These are phyloP conservation scores for Choanephora cucurbitarum DNA, from an alignment of 371 early-diverging fungal genomes.

Conservation along the genomic window DNA sequence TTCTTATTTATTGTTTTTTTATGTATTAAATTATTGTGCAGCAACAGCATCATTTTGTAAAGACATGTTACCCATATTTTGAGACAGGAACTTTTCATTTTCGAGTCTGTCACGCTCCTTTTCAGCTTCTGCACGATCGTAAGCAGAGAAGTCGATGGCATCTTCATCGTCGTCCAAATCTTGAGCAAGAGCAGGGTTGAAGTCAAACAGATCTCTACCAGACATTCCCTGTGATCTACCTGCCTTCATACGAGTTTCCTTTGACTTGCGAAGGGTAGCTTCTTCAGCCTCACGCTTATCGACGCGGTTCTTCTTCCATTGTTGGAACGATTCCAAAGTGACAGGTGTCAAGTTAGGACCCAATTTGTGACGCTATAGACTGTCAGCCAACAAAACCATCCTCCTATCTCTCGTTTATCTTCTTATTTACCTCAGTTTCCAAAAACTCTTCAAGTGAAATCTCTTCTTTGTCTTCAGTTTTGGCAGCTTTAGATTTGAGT, in stretches of 20 bases:
- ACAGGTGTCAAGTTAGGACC: constrained; percentile 95
- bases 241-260: constrained; percentile 89
- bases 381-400: no score
- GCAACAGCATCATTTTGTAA: constrained; percentile 19
- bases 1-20: not conserved
- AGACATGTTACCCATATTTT: constrained; percentile 28
- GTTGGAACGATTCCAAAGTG: constrained; percentile 90
- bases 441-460: constrained; percentile 96
- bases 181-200: constrained; percentile 89
- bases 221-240: constrained; percentile 92
- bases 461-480: constrained; percentile 76
- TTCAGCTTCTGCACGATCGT: constrained; percentile 53
- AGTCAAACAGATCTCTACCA: constrained; percentile 97
- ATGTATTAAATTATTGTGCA: constrained; percentile 1
- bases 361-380: constrained; percentile 96
- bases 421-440: constrained; percentile 79
- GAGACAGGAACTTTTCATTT: constrained; percentile 33
- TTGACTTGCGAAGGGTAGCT: constrained; percentile 68
- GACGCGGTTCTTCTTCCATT: constrained; percentile 94
- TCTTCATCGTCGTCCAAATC: constrained; percentile 80
- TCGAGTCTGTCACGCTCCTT: constrained; percentile 43
- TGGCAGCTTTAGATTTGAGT: constrained; percentile 84
- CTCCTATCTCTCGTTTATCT: no score
- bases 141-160: constrained; percentile 60
- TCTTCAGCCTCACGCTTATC: constrained; percentile 75